These are phyloP conservation scores for Penicillium chermesinum DNA, from an alignment of 495 filamentous ascomycete species.

Conservation along the genomic window DNA sequence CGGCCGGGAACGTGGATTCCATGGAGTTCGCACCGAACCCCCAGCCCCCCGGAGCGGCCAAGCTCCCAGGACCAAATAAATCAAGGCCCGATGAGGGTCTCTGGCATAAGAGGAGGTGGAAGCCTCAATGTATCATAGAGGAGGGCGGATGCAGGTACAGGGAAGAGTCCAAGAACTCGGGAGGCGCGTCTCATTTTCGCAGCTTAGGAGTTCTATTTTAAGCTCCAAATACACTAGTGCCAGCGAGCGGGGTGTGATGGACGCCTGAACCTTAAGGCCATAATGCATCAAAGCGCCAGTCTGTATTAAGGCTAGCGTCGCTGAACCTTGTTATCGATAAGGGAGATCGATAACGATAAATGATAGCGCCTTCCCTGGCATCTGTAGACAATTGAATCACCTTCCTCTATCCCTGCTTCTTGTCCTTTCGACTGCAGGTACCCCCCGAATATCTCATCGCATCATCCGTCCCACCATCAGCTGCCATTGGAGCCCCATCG, in stretches of 20 bases:
- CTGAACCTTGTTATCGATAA: conserved; percentile 23
- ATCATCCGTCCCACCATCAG: background rate
- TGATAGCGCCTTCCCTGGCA: conserved; percentile 15
- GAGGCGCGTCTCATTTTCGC: background rate
- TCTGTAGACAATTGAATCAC: background rate
- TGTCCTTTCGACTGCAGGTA: background rate
- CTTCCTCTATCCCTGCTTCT: no score
- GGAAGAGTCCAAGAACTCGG: background rate
- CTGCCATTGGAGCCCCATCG: conserved; percentile 25
- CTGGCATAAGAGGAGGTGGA: no score
- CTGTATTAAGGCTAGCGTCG: background rate
- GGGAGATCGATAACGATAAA: no score
- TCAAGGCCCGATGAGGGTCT: conserved; percentile 8
- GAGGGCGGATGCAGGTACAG: background rate
- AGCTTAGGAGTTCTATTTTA: conserved; percentile 20
- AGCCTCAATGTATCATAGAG: no score
- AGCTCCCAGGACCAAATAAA: conserved; percentile 1
- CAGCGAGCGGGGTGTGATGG: conserved; percentile 22
- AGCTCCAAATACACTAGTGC: conserved; percentile 1
- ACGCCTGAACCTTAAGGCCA: background rate
- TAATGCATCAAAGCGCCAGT: background rate
- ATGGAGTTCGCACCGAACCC: conserved; percentile 11
- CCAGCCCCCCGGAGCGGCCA: conserved; percentile 4
- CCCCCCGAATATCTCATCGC: background rate
- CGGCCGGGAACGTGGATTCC: conserved; percentile 31